Base-by-base conservation (phyloP, 495 filamentous ascomycete species). In the Amorphotheca resinae region DNA sequence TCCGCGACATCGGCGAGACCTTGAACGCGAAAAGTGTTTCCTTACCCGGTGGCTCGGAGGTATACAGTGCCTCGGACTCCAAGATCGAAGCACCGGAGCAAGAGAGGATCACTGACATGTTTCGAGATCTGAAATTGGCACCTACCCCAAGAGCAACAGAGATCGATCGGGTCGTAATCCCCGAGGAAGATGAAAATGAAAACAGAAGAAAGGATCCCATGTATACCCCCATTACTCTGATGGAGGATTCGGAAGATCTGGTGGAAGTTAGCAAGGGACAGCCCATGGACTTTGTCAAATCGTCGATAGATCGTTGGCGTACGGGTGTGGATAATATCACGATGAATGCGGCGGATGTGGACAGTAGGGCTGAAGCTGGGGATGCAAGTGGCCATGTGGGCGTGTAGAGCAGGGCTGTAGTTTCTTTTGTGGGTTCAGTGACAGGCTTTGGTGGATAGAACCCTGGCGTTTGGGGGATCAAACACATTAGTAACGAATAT, bases 1-100 rank as follows among this genome's bases (percentile, higher is more conserved):
- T 95, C 12, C 70, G 79, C 28, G 89, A 96, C 54, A 95, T 96
- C 45, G 75, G 77, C 15, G 75, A 77, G 33, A 83, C 79, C 1
- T 66, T 96, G 4, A 72, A 69, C 8, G 80, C 77, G 0, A 40
- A 15, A 15, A 46, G 41, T 16, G 44, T 55, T 9, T 33, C 23
- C 6, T 18, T 55, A 0, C 52, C 52, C 12, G 52, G 52, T 2
- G 52, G 52, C 8, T 38, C 42, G 18, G 46, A 55, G 16, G 21
- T 50, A 2, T 41, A 41, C 18, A 12, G 26, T 9, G 2, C 18
- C 11, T 6, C 11, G 11, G 9, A 3, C 5, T 17, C 34, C 15
- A 5, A 20, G 4, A 9, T n/a, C 17, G 40, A 47, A 14, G 44
- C 44, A 5, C 45, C 48, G 18, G 11, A 17, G 18, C 18, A 15